Base-by-base conservation (phyloP, 2,329 filamentous ascomycete genomes). In the Pseudopithomyces chartarum region DNA sequence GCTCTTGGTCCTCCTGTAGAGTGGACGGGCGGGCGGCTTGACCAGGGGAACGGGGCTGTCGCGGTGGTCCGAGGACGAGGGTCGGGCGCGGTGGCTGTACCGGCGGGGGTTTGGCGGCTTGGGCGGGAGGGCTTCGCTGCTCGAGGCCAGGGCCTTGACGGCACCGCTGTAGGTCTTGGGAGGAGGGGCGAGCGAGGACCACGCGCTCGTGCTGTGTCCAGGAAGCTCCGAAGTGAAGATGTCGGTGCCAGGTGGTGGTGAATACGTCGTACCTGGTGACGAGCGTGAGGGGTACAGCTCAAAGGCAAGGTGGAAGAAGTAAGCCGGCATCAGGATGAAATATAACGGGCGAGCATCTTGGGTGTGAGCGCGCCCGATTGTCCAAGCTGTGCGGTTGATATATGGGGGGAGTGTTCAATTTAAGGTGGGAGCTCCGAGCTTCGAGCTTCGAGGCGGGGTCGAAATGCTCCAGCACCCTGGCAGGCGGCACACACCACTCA, bases 251-350 rank as follows among this genome's bases (percentile, higher is more conserved):
- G 74, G 65, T 32, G 76, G 65, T 49, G 79, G 80, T 33, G 75
- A 55, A 62, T 73, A 82, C n/a, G 62, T 66, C 22, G 67, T 60
- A 26, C 67, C 57, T 7, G 70, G 61, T n/a, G 66, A 63, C 11
- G 68, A 69, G 66, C 71, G 70, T 43, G 67, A 76, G 60, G 79
- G 71, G 65, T 85, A 81, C 17, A 88, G 75, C 80, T 88, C 85
- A 64, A 88, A 79, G 61, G 79, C 79, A 56, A 89, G 71, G 66
- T 88, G 85, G 67, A 86, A 89, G 73, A 87, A 87, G 72, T 86
- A 87, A 49, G 83, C 81, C 71, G 82, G 83, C 84, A 86, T 86
- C 63, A 78, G 66, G 62, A 56, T 19, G 22, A 39, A 13, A 20
- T 51, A 22, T 13, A 2, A 5, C n/a, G 32, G 20, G 39, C 32